Conservation (phyloP, 306 rosid genomes). For the Cyamopsis tetragonoloba region DNA sequence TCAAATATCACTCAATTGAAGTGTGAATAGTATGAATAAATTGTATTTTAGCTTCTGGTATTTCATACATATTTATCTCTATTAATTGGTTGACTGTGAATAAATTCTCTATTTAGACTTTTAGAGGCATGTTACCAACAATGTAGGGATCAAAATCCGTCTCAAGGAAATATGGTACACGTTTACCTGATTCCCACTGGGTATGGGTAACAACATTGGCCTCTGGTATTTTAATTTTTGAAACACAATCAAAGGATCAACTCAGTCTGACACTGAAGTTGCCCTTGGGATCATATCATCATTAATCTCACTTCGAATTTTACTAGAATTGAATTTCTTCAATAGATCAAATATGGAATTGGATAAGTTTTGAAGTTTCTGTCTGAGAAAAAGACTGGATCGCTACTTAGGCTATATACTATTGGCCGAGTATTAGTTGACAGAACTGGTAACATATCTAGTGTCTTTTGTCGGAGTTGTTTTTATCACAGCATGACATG, state of each 20-base stretch:
- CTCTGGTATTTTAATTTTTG: background rate
- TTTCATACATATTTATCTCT: slow-evolving; percentile 6
- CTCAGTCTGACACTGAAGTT: background rate
- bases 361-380: too few species aligned
- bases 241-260: background rate
- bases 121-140: background rate
- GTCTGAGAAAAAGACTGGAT: too few species aligned
- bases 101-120: background rate
- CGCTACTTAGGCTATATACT: too few species aligned
- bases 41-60: slow-evolving; percentile 23
- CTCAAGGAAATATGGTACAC: background rate
- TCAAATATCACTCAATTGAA: slow-evolving; percentile 28
- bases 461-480: too few species aligned
- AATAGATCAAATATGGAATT: background rate
- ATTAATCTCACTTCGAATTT: background rate
- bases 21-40: slow-evolving; percentile 40
- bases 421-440: too few species aligned
- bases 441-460: too few species aligned
- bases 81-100: slow-evolving; percentile 8
- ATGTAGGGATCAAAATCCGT: too few species aligned
- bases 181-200: background rate
- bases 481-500: too few species aligned
- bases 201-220: background rate
- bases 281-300: too few species aligned
- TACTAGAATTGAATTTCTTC: background rate